Evolutionary conservation across 345 rosid genomes (phyloP), one percentile per base, ranked within the genome.

Genomic region (Streptanthus diversifolius): DNA sequence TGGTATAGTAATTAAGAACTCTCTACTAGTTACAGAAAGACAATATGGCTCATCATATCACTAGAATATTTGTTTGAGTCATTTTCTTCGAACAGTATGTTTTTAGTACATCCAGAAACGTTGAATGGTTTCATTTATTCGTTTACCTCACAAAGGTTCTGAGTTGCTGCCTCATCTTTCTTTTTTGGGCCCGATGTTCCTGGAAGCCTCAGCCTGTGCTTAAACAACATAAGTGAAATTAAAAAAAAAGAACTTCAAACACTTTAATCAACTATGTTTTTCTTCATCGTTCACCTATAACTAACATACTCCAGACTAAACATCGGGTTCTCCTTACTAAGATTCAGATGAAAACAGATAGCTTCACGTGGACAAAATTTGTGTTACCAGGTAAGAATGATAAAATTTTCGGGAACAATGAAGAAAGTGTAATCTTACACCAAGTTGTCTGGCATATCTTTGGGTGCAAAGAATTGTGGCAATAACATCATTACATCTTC

Each of bases 401-500:
- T 33, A 53, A 61, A 24, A 30, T 41, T 27, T 35, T 56, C 11
- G 19, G 11, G 68, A 79, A 65, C 19, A 71, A 44, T 2, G 66
- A 66, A 68, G 60, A 36, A 19, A 40, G 35, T 9, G 44, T 60
- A 47, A 54, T 66, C 98, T 76, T 84, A 95, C 99, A 76, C 96
- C 77, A 91, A 61, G 77, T 83, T 84, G 39, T 84, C 88, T 14
- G 98, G 98, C 37, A 74, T 41, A 82, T 95, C 98, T 83, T 91
- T 90, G 33, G 82, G 84, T 48, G 99, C 80, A 75, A 95, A 95
- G 73, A 85, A 79, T 13, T 89, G 92, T 32, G 99, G 98, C 77
- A 88, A 74, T 53, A 95, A 63, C 79, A 88, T 86, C 97, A 91
- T 86, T 51, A 88, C 81, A 80, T 87, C 93, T 68, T 95, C 97